These are phyloP conservation scores for Hortiboletus campestris DNA, from an alignment of 768 basidiomycete species.

Conservation along the genomic window DNA sequence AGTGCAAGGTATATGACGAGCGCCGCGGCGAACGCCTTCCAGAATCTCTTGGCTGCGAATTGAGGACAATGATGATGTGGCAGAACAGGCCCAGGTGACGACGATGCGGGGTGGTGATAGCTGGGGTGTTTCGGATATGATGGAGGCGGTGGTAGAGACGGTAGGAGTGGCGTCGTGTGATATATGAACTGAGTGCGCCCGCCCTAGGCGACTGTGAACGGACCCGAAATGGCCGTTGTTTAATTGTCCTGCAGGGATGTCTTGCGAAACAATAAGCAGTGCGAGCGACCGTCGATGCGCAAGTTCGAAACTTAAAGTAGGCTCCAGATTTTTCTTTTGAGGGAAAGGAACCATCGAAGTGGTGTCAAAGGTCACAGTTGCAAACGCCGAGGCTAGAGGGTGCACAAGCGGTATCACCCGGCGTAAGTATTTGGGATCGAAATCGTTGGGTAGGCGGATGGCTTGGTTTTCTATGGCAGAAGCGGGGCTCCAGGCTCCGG, in stretches of 20 bases:
- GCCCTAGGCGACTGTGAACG: background rate
- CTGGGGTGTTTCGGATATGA: slow-evolving; percentile 9
- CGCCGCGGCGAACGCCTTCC: slow-evolving; percentile 10
- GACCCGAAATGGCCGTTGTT: slow-evolving; percentile 4
- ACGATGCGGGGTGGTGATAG: background rate
- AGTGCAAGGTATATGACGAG: slow-evolving; percentile 13
- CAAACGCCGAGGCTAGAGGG: too few relatives aligned
- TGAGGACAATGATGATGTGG: background rate
- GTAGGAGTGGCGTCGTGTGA: slow-evolving; percentile 3
- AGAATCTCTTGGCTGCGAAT: slow-evolving; percentile 13
- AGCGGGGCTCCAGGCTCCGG: too few relatives aligned
- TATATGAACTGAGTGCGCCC: background rate
- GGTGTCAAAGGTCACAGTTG: too few relatives aligned
- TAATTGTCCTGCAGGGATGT: background rate
- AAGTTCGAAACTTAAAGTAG: too few relatives aligned
- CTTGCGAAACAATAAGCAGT: background rate
- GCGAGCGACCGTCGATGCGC: too few relatives aligned
- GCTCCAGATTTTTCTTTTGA: too few relatives aligned
- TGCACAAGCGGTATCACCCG: too few relatives aligned
- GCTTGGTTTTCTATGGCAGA: too few relatives aligned
- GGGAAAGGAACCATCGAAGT: too few relatives aligned
- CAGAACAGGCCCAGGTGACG: background rate
- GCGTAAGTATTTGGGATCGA: too few relatives aligned
- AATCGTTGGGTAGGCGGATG: too few relatives aligned
- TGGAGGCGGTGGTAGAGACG: slow-evolving; percentile 7